A percentile compares a stretch with the other conserved stretches of the same genome.
Evolutionary conservation across 2,329 filamentous ascomycete genomes (phyloP).

Genomic region (Aspergillus carbonarius): DNA sequence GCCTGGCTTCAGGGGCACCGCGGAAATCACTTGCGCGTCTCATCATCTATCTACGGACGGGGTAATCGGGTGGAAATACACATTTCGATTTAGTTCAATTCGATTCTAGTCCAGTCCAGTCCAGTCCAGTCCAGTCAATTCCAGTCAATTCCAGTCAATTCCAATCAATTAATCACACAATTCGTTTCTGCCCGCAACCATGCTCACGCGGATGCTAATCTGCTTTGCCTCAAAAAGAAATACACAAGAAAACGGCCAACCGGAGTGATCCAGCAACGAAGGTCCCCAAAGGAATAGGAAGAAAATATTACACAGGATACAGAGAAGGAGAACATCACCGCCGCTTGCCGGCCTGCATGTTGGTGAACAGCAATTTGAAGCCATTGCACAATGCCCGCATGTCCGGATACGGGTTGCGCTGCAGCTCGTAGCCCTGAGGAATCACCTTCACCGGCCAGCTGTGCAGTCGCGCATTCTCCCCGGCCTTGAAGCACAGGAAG

Average conservation of each 20-base stretch:
- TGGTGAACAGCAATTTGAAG: conserved; percentile 82
- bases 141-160: too few relatives aligned
- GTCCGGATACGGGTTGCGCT: conserved; percentile 85
- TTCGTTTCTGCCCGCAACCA: not conserved
- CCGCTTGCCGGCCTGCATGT: conserved; percentile 51
- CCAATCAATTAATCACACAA: not conserved
- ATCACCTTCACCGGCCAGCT: conserved; percentile 87
- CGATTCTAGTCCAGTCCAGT: too few relatives aligned
- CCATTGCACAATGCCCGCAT: conserved; percentile 96
- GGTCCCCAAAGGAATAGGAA: not conserved
- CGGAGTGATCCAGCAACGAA: not conserved
- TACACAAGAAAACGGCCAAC: not conserved
- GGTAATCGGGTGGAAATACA: too few relatives aligned
- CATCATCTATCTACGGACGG: too few relatives aligned
- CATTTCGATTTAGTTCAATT: too few relatives aligned
- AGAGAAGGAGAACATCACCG: conserved; percentile 19
- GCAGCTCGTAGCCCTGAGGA: conserved; percentile 88
- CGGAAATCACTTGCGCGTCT: too few relatives aligned
- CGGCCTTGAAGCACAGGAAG: conserved; percentile 93
- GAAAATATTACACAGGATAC: conserved; percentile 20
- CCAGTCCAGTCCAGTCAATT: too few relatives aligned
- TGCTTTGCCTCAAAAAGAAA: not conserved
- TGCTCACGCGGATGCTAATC: too few relatives aligned
- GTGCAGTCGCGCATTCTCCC: conserved; percentile 68
- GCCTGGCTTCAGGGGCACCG: too few relatives aligned